Base-by-base conservation (phyloP, 257 asterid genomes). In the Capsicum pubescens region DNA sequence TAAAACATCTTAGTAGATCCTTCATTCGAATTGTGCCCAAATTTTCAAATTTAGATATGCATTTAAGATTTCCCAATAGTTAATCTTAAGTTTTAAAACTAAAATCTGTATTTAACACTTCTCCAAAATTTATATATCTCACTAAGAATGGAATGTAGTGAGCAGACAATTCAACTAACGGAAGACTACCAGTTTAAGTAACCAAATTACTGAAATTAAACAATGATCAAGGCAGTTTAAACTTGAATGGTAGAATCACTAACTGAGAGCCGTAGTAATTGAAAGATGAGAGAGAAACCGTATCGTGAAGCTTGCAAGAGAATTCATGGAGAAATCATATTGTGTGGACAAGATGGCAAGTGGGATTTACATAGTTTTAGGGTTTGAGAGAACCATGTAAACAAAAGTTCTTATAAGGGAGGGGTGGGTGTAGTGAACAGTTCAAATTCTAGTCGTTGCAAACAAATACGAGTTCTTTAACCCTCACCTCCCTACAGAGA, bases 121-220 rank as follows among this genome's bases (percentile, higher is more conserved):
- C 60, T 74, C 59, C 13, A 50, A 54, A 74, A n/a, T 19, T 74
- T 21, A 50, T 74, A 74, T 12, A 74, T 74, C 39, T 74, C 19
- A 74, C 60, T 50, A 74, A 50, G 80, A 44, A 74, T 3, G 80
- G 42, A 74, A 74, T 74, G 42, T 21, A 74, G 80, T 48, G 44
- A 21, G 80, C 60, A 74, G n/a, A n/a, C n/a, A n/a, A n/a, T n/a
- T n/a, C n/a, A n/a, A n/a, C n/a, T n/a, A n/a, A 72, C 57, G 11
- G 80, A 59, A 72, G n/a, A 72, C 36, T 42, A 71, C 35, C 60
- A 74, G 39, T 74, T 44, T 7, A 74, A 50, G 81, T 50, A 74
- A 74, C 61, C 61, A 76, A 76, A 76, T 74, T 74, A 8, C 21
- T 26, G 61, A 50, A 76, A 66, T 32, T 35, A 74, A 76, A 76